A percentile compares a stretch with the other conserved stretches of the same genome.
phyloP scores from a whole-genome alignment of 345 rosid species.

The Euphorbia pulcherrima region DNA sequence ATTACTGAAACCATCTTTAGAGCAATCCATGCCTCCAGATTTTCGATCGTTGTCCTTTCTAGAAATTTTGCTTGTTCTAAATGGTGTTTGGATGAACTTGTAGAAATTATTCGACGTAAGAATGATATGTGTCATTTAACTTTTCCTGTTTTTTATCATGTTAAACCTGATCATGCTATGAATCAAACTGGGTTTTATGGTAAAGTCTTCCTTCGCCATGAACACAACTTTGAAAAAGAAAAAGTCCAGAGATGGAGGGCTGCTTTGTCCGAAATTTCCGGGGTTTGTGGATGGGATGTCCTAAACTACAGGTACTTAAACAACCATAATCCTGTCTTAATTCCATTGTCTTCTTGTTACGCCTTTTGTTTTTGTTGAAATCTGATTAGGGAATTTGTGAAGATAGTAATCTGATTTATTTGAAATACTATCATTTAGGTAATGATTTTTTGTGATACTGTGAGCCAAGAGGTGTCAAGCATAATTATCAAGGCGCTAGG shows the following conservation, averaged over 20 bases:
- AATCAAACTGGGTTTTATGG: not conserved
- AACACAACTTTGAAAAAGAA: not conserved
- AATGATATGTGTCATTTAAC: not conserved
- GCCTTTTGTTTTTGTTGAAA: too few species aligned
- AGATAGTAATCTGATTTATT: too few species aligned
- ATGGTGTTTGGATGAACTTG: constrained; percentile 9
- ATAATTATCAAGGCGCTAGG: too few species aligned
- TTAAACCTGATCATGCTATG: not conserved
- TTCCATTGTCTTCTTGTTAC: too few species aligned
- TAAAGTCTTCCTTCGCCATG: not conserved
- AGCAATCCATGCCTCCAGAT: not conserved
- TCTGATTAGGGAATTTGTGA: too few species aligned
- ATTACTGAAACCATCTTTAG: not conserved
- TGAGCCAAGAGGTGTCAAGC: too few species aligned
- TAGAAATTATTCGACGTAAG: not conserved
- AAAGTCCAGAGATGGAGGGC: not conserved
- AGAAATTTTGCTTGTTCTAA: not conserved
- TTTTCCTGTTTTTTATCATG: constrained; percentile 10
- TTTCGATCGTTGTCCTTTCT: not conserved
- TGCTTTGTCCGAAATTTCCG: not conserved
- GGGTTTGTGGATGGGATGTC: not conserved
- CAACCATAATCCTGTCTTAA: too few species aligned
- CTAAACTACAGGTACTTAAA: not conserved
- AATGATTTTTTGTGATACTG: too few species aligned
- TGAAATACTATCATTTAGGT: too few species aligned